Evolutionary conservation across 805 yeast species (phyloP).

Genomic region (Isabelozyma heimii): DNA sequence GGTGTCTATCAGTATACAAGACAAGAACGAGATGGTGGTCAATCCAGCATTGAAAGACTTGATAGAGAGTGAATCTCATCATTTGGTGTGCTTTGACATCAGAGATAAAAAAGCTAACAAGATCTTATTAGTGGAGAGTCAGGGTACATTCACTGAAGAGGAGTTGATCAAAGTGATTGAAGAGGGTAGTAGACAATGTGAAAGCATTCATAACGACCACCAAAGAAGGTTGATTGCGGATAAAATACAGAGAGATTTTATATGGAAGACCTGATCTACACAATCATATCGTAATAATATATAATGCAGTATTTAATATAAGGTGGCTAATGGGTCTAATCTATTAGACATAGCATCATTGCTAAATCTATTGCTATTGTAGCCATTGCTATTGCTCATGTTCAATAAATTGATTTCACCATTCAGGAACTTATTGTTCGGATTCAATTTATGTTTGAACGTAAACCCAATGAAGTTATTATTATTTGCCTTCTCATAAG

Average conservation of each 20-base stretch:
- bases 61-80: slow-evolving; percentile 51
- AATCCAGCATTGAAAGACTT: slow-evolving; percentile 50
- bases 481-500: slow-evolving; percentile 45
- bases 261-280: slow-evolving; percentile 44
- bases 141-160: slow-evolving; percentile 63
- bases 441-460: slow-evolving; percentile 76
- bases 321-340: slow-evolving; percentile 43
- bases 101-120: slow-evolving; percentile 49
- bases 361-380: too few species aligned
- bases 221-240: slow-evolving; percentile 46
- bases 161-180: slow-evolving; percentile 55
- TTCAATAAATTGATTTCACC: slow-evolving; percentile 37
- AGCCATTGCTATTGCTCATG: slow-evolving; percentile 11
- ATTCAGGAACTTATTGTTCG: slow-evolving; percentile 44
- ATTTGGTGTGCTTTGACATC: slow-evolving; percentile 61
- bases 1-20: slow-evolving; percentile 41
- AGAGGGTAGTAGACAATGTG: slow-evolving; percentile 46
- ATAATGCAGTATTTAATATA: slow-evolving; percentile 21
- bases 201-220: slow-evolving; percentile 38
- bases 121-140: slow-evolving; percentile 67
- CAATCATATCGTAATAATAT: too few species aligned
- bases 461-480: slow-evolving; percentile 89
- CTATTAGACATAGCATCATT: slow-evolving; percentile 17
- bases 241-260: slow-evolving; percentile 51
- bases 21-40: slow-evolving; percentile 24